Percentiles rank a stretch among this genome's conserved stretches.
These are phyloP conservation scores for Lanmaoa rubissima DNA, from an alignment of 768 basidiomycete genomes.

Conservation along the genomic window DNA sequence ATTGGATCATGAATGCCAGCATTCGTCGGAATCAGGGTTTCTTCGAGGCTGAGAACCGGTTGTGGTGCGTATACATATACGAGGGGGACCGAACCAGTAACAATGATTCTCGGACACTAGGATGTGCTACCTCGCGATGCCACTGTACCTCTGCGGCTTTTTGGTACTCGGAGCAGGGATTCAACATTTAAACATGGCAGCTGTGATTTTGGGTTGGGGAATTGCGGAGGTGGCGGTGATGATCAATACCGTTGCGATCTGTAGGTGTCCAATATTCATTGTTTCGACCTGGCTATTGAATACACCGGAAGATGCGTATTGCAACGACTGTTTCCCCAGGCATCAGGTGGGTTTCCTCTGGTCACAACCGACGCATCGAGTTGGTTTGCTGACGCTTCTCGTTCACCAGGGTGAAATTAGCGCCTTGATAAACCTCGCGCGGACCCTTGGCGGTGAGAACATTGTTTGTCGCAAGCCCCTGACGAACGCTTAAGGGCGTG, in stretches of 20 bases:
- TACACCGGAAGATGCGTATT: conserved; percentile 34
- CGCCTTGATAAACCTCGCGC: conserved; percentile 42
- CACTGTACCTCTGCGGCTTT: conserved; percentile 43
- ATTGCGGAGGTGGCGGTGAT: conserved; percentile 37
- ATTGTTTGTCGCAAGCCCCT: background rate
- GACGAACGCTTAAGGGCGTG: background rate
- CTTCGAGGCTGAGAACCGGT: conserved; percentile 50
- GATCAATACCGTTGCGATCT: conserved; percentile 42
- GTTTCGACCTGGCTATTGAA: background rate
- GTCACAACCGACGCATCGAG: background rate
- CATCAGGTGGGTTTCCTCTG: conserved; percentile 20
- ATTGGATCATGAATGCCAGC: conserved; percentile 43
- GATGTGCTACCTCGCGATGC: conserved; percentile 40
- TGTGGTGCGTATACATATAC: conserved; percentile 32
- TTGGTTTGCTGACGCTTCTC: background rate
- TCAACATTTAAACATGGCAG: conserved; percentile 29
- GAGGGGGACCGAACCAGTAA: too few relatives aligned
- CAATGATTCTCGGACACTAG: conserved; percentile 9
- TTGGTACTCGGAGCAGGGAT: conserved; percentile 40
- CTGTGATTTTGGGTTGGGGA: conserved; percentile 44
- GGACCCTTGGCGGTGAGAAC: conserved; percentile 31
- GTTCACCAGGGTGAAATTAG: conserved; percentile 39
- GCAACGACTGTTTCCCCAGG: conserved; percentile 38
- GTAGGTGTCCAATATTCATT: conserved; percentile 17
- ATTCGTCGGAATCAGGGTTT: conserved; percentile 49